These are phyloP conservation scores for Botryotinia convoluta DNA, from an alignment of 2,329 filamentous ascomycete species.

Conservation along the genomic window DNA sequence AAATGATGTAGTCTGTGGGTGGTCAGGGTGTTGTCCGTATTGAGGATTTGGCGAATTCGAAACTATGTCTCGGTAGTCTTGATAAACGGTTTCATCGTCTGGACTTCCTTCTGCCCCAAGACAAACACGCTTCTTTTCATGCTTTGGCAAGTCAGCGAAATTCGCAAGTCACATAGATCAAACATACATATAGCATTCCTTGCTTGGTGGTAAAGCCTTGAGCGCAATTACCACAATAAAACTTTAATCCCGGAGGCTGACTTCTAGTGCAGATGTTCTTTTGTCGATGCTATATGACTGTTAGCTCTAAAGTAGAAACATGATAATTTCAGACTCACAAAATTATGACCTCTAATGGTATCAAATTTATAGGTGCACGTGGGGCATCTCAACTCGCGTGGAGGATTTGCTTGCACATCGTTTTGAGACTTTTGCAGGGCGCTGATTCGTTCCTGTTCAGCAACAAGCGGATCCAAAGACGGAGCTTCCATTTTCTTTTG, in stretches of 20 bases:
- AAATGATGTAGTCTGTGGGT: neutral
- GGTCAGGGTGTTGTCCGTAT: neutral
- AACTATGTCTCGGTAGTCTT: conserved; percentile 13
- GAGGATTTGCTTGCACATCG: neutral
- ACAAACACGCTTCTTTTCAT: conserved; percentile 21
- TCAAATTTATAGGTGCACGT: conserved; percentile 13
- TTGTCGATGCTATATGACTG: conserved; percentile 18
- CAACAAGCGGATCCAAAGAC: conserved; percentile 17
- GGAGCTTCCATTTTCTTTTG: neutral
- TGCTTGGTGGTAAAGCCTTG: conserved; percentile 28
- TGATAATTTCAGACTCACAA: conserved; percentile 6
- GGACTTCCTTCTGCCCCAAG: conserved; percentile 1
- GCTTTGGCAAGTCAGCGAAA: conserved; percentile 8
- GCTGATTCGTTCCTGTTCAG: conserved; percentile 20
- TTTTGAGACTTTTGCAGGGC: conserved; percentile 12
- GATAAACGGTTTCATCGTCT: conserved; percentile 7
- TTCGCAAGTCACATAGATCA: neutral
- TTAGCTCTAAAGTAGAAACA: neutral
- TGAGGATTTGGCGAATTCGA: neutral
- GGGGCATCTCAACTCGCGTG: conserved; percentile 5
- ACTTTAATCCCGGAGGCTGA: conserved; percentile 8
- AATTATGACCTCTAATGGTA: conserved; percentile 16
- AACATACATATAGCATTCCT: conserved; percentile 29
- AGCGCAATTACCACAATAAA: conserved; percentile 18
- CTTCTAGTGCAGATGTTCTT: conserved; percentile 23